Evolutionary conservation across 257 asterid species (phyloP).

Genomic region (Capsicum chinense): DNA sequence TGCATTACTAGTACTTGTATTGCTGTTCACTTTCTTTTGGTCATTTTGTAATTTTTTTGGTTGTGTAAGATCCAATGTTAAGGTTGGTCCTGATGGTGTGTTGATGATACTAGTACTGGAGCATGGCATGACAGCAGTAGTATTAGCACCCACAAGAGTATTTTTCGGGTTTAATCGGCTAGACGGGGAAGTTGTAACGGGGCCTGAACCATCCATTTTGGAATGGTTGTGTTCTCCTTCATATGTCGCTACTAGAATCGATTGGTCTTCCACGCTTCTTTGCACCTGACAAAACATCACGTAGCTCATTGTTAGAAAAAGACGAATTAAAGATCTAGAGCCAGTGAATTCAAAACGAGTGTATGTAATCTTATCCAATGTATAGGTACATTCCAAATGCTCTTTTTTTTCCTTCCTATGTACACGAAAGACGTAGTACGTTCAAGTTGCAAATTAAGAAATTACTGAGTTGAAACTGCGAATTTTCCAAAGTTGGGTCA

Average conservation of each 20-base stretch:
- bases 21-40: neutral
- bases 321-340: neutral
- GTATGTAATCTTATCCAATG: no score
- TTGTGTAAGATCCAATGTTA: neutral
- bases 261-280: constrained; percentile 69
- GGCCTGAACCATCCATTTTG: neutral
- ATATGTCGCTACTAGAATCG: constrained; percentile 66
- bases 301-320: neutral
- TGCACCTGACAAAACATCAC: constrained; percentile 31
- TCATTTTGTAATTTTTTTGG: neutral
- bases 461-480: neutral
- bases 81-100: neutral
- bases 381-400: no score
- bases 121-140: neutral
- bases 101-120: neutral
- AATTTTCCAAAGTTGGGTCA: neutral
- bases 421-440: neutral
- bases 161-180: constrained; percentile 12
- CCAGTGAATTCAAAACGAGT: neutral
- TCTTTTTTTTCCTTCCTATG: neutral
- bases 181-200: neutral
- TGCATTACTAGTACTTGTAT: neutral
- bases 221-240: constrained; percentile 86
- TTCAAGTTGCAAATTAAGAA: neutral
- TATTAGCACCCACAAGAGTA: neutral